Conservation (phyloP, 805 yeast genomes). For the Candida hispaniensis region DNA sequence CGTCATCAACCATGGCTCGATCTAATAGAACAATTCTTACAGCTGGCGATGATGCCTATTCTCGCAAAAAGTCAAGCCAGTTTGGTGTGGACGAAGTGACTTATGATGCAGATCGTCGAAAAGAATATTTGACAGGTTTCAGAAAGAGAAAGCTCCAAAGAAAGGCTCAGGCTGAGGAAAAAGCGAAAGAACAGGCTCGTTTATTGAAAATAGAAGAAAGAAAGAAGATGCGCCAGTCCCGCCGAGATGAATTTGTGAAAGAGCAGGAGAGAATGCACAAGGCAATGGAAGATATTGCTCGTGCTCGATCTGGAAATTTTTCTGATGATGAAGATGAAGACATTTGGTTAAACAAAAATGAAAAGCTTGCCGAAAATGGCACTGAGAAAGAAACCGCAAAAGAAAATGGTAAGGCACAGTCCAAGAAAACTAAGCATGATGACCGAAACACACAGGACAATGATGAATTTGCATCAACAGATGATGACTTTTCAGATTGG, state of each 20-base stretch:
- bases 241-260: constrained; percentile 52
- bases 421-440: constrained; percentile 1
- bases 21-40: constrained; percentile 75
- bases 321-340: constrained; percentile 23
- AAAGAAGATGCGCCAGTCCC: constrained; percentile 56
- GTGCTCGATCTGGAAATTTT: constrained; percentile 16
- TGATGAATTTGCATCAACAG: constrained; percentile 19
- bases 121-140: constrained; percentile 84
- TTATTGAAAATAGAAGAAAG: constrained; percentile 67
- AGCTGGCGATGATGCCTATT: constrained; percentile 67
- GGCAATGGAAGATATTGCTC: constrained; percentile 31
- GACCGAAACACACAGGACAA: constrained; percentile 25
- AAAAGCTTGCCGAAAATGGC: constrained; percentile 17
- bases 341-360: constrained; percentile 23
- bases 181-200: constrained; percentile 66
- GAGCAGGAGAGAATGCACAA: constrained; percentile 51
- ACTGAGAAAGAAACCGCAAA: neutral
- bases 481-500: constrained; percentile 35
- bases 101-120: constrained; percentile 69
- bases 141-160: constrained; percentile 87
- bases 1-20: neutral
- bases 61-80: constrained; percentile 53
- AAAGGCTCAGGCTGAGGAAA: constrained; percentile 73
- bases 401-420: neutral
- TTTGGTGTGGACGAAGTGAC: constrained; percentile 66